Base-by-base conservation (phyloP, 805 yeast species). In the Ogataea thermomethanolica region DNA sequence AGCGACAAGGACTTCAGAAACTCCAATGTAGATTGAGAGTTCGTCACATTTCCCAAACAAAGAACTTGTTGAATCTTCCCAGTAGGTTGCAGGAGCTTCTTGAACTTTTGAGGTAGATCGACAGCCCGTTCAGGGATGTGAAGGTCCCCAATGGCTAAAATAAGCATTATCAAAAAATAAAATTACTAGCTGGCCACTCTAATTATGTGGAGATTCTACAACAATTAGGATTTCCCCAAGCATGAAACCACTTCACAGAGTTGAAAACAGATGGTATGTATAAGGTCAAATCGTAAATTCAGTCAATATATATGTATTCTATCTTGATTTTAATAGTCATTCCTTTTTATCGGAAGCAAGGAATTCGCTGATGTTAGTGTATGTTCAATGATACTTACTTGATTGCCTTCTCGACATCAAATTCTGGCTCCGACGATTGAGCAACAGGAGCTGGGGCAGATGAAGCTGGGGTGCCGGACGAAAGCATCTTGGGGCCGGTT, bases 111-210 rank as follows among this genome's bases (percentile, higher is more conserved):
- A 7, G 83, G 84, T 2, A 78, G 55, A 25, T 64, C 90, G 21
- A 76, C 69, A 8, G 91, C 85, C 49, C 96, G 69, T 41, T 87
- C 89, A 1, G 99, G 99, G 24, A 91, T 84, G 61, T 82, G 88
- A 2, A 91, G 71, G 58, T 91, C 98, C 8, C 96, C 95, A 48
- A 91, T 78, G 2, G 95, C 95, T 30, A 91, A 67, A 17, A 83
- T 67, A 32, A 84, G 69, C 93, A 84, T 84, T 7, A 20, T 35
- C 22, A 31, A 32, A 33, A 28, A 32, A 32, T 12, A 22, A 22
- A 32, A 32, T 20, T 29, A 22, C 14, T 21, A 29, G n/a, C 21
- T 29, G 17, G 22, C 21, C 20, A 17, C 20, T 17, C 20, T 29
- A 27, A 7, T 29, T 29, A 14, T 3, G 29, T 26, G 29, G 27